A percentile compares a stretch with the other conserved stretches of the same genome.
These are phyloP conservation scores for Trichosporon inkin DNA, from an alignment of 1,284 basidiomycete genomes.

Conservation along the genomic window DNA sequence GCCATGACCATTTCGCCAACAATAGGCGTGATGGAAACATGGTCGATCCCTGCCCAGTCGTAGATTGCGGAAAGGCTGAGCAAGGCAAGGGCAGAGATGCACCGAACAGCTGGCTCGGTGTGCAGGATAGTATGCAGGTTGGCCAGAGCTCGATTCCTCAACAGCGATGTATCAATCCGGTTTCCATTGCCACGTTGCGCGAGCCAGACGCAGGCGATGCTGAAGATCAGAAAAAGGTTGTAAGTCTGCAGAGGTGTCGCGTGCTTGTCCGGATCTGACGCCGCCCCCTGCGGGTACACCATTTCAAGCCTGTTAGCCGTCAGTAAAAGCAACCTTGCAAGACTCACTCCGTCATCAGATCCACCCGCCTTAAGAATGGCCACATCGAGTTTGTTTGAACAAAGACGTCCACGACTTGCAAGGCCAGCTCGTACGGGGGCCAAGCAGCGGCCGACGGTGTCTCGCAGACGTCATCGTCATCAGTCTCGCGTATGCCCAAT, in stretches of 20 bases:
- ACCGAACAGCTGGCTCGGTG: background rate
- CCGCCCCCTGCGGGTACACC: background rate
- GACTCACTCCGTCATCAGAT: background rate
- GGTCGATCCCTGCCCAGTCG: background rate
- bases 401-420: constrained; percentile 5
- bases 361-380: background rate
- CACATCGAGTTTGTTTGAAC: constrained; percentile 4
- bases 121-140: constrained; percentile 1
- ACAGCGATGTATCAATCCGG: background rate
- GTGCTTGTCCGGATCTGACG: background rate
- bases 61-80: background rate
- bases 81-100: background rate
- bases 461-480: constrained; percentile 1
- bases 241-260: constrained; percentile 4
- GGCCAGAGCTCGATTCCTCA: background rate
- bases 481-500: background rate
- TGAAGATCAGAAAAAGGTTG: constrained; percentile 6
- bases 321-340: too few species aligned
- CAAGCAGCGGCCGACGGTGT: background rate
- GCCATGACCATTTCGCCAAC: background rate
- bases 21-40: background rate
- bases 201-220: constrained; percentile 4
- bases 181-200: constrained; percentile 2
- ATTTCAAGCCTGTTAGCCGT: background rate
- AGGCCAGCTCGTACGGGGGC: constrained; percentile 1